phyloP scores from a whole-genome alignment of 192 early-diverging fungal species.

The Fimicolochytrium jonesii region DNA sequence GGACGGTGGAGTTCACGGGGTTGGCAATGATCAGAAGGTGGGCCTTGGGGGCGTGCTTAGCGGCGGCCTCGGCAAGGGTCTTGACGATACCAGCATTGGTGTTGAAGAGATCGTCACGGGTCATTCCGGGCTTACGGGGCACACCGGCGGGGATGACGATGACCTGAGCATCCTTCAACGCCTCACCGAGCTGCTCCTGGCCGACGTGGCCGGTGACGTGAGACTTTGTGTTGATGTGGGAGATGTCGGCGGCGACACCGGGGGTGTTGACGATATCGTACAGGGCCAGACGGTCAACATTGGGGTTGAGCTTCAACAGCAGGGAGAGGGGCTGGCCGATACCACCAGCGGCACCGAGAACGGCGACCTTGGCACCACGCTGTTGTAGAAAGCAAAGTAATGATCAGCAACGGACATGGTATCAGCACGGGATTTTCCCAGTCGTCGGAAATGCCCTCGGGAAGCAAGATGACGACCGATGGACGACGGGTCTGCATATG shows the following conservation, averaged over 20 bases:
- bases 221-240: conserved; percentile 82
- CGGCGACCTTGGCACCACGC: conserved; percentile 42
- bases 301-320: conserved; percentile 82
- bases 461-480: too few species aligned
- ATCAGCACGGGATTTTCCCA: too few species aligned
- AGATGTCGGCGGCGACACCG: conserved; percentile 93
- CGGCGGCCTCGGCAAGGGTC: conserved; percentile 73
- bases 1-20: conserved; percentile 98
- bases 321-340: conserved; percentile 97
- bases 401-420: not conserved
- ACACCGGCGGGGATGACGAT: conserved; percentile 96
- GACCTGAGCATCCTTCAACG: conserved; percentile 63
- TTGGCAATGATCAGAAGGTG: conserved; percentile 89
- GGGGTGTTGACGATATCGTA: conserved; percentile 98
- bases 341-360: conserved; percentile 76
- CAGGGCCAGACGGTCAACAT: conserved; percentile 80
- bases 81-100: conserved; percentile 95
- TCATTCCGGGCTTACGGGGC: conserved; percentile 98
- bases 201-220: conserved; percentile 72
- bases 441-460: too few species aligned
- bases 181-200: conserved; percentile 59
- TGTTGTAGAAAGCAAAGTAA: not conserved
- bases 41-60: conserved; percentile 76
- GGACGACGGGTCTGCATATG: too few species aligned
- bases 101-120: conserved; percentile 97